Conservation (phyloP, 140 eudicot genomes). For the Flaveria floridana region DNA sequence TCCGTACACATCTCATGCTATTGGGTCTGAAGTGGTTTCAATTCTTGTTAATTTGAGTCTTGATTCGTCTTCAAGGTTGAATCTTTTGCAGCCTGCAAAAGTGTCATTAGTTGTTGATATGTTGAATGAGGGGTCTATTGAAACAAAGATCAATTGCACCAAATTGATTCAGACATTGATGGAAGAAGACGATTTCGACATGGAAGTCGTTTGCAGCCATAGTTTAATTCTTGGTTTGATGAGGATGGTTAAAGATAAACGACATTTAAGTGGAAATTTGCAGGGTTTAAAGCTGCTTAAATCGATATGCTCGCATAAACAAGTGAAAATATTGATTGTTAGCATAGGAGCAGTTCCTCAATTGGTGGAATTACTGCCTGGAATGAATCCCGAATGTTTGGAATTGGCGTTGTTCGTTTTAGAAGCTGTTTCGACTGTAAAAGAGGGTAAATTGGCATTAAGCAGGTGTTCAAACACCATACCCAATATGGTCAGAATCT, state of each 20-base stretch:
- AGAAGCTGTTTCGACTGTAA: conserved; percentile 49
- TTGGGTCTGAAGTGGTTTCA: conserved; percentile 78
- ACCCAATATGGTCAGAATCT: conserved; percentile 65
- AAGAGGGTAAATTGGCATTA: conserved; percentile 67
- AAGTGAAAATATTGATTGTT: conserved; percentile 49
- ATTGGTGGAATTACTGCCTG: conserved; percentile 60
- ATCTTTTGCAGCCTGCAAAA: conserved; percentile 73
- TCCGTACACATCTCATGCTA: conserved; percentile 91
- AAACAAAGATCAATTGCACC: conserved; percentile 79
- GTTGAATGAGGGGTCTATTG: conserved; percentile 85
- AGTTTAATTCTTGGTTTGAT: conserved; percentile 77
- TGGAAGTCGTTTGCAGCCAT: conserved; percentile 63
- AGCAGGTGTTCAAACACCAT: conserved; percentile 61
- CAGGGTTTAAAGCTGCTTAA: conserved; percentile 65
- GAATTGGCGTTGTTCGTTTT: conserved; percentile 61
- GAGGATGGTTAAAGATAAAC: conserved; percentile 67
- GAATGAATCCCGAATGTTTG: conserved; percentile 61
- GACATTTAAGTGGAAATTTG: conserved; percentile 56
- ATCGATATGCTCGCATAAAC: conserved; percentile 45
- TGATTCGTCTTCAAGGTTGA: conserved; percentile 42
- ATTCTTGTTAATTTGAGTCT: conserved; percentile 69
- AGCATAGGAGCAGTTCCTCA: conserved; percentile 74
- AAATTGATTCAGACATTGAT: conserved; percentile 59
- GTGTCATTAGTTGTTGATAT: conserved; percentile 72
- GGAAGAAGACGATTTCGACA: conserved; percentile 60